Evolutionary conservation across 306 rosid genomes (phyloP).

Genomic region (Rubus parviflorus): DNA sequence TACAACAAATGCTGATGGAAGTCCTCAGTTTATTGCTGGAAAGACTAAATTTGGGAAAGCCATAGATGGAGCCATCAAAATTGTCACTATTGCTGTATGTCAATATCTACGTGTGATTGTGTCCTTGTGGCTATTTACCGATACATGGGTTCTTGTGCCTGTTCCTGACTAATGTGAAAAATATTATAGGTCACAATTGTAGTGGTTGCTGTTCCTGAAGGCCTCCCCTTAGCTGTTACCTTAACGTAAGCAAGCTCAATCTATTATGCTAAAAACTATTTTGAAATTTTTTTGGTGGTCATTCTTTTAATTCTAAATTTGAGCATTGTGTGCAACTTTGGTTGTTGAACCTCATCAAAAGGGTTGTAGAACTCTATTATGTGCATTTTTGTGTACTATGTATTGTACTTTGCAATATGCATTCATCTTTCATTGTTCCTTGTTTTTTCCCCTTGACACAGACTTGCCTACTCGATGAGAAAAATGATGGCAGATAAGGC

Average conservation of each 20-base stretch:
- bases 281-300: not conserved
- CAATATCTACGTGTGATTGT: not conserved
- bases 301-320: not conserved
- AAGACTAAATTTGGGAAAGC: constrained; percentile 69
- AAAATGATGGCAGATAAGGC: constrained; percentile 99
- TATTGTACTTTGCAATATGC: not conserved
- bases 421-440: not conserved
- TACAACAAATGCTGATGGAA: constrained; percentile 46
- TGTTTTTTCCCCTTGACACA: constrained; percentile 33
- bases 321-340: not conserved
- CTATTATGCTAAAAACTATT: not conserved
- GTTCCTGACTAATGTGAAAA: constrained; percentile 14
- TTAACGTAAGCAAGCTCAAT: constrained; percentile 64
- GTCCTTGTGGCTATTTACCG: not conserved
- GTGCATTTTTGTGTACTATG: not conserved
- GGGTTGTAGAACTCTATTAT: not conserved
- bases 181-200: constrained; percentile 79
- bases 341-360: not conserved
- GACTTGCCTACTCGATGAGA: constrained; percentile 96
- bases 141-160: not conserved
- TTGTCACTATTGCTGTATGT: constrained; percentile 91
- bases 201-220: constrained; percentile 98
- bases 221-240: constrained; percentile 92
- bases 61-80: constrained; percentile 83
- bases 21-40: constrained; percentile 58